phyloP scores from a whole-genome alignment of 768 basidiomycete genomes.

The Favolaschia claudopus region DNA sequence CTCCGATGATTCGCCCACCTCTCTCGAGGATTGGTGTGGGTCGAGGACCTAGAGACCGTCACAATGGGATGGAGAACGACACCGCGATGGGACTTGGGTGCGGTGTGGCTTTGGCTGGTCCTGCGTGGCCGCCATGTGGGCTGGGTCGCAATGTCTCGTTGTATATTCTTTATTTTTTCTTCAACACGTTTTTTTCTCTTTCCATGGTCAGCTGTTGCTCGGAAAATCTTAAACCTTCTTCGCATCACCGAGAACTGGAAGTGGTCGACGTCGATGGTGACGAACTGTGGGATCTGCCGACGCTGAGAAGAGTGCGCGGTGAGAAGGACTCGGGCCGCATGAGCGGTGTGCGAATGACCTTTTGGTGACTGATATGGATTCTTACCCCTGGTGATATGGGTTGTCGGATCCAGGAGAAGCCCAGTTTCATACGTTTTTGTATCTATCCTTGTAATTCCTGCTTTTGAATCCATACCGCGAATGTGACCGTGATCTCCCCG shows the following conservation, averaged over 20 bases:
- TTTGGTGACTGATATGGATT: too few species aligned
- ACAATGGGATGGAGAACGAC: conserved; percentile 75
- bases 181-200: conserved; percentile 13
- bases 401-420: too few species aligned
- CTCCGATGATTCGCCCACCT: conserved; percentile 82
- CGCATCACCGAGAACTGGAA: too few species aligned
- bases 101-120: conserved; percentile 62
- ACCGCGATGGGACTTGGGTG: conserved; percentile 87
- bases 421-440: conserved; percentile 3
- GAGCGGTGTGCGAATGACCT: too few species aligned
- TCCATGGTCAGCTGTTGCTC: too few species aligned
- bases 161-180: conserved; percentile 59
- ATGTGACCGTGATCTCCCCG: conserved; percentile 19
- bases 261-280: too few species aligned
- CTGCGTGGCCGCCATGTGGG: conserved; percentile 77
- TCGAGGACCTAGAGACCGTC: conserved; percentile 93
- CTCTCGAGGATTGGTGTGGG: conserved; percentile 68
- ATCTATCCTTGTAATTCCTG: conserved; percentile 8
- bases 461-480: conserved; percentile 15
- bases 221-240: too few species aligned
- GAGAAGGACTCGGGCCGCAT: too few species aligned
- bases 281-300: too few species aligned
- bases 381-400: too few species aligned
- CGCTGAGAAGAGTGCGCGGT: too few species aligned
- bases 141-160: conserved; percentile 89